phyloP scores from a whole-genome alignment of 1,284 basidiomycete species.

The Afroboletus lepidellus region DNA sequence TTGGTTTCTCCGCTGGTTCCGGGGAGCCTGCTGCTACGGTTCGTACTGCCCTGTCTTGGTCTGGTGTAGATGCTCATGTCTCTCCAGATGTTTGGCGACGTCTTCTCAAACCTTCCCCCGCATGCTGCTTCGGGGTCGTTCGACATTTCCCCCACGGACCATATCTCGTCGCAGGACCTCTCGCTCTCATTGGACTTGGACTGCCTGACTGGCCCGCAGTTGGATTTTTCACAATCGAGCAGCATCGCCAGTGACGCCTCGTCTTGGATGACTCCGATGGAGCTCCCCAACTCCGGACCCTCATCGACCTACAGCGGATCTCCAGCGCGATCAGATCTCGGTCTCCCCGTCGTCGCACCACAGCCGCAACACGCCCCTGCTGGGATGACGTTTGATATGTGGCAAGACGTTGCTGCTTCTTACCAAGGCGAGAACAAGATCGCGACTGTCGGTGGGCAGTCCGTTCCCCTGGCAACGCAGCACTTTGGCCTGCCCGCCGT shows the following conservation, averaged over 20 bases:
- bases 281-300: conserved; percentile 34
- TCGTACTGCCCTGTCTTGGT: conserved; percentile 6
- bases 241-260: conserved; percentile 6
- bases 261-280: conserved; percentile 13
- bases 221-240: conserved; percentile 11
- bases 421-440: conserved; percentile 10
- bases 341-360: conserved; percentile 37
- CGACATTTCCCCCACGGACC: conserved; percentile 33
- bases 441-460: neutral
- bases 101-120: conserved; percentile 26
- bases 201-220: conserved; percentile 1
- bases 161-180: conserved; percentile 19
- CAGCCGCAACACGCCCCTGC: conserved; percentile 31
- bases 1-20: conserved; percentile 26
- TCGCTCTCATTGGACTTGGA: conserved; percentile 8
- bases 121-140: conserved; percentile 15
- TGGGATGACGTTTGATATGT: conserved; percentile 23
- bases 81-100: conserved; percentile 23
- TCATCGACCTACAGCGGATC: conserved; percentile 48
- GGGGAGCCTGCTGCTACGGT: conserved; percentile 22
- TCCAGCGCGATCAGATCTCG: conserved; percentile 40
- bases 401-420: conserved; percentile 18
- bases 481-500: conserved; percentile 1
- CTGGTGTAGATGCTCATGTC: neutral
- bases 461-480: conserved; percentile 4